Evolutionary conservation across 2,329 filamentous ascomycete genomes (phyloP), one percentile per base, ranked within the genome.

Genomic region (Nemania sp.): DNA sequence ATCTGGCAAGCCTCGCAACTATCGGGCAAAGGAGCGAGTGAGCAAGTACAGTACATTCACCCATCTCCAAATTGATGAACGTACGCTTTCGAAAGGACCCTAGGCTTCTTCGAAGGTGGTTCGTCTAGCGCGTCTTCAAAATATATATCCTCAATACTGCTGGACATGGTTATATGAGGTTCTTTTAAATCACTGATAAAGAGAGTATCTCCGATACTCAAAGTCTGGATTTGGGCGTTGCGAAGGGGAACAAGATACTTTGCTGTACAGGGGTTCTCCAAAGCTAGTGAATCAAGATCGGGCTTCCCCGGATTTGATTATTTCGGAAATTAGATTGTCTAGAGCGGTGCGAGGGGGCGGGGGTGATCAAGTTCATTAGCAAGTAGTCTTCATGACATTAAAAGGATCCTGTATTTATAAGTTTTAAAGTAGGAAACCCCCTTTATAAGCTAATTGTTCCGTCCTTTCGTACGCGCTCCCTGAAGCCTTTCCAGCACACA

Each of bases 1-100:
- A 49, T 51, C 56, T 60, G 56, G 15, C 56, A 60, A 18, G 26
- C 29, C 38, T 60, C 56, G 43, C 56, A 60, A 8, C 45, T 60
- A n/a, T 22, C 22, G 27, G n/a, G n/a, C 10, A 20, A 22, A 27
- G 11, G 4, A 47, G 35, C 3, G 15, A 2, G 38, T 58, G 13
- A 47, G 55, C 55, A 43, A 43, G 4, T 58, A 20, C 22, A 58
- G 20, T 7, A 47, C 2, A 47, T 27, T 43, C 26, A 43, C 24
- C 3, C n/a, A 38, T 2, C 22, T 49, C 13, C 13, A 22, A 22
- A 18, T 6, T 49, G 4, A 20, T 27, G 15, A 18, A 43, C 56
- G 18, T 32, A 51, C 56, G 56, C 56, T 49, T 60, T 60, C 13
- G 57, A 51, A 5, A 51, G 57, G 38, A 60, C 29, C 22, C 43